Conservation (phyloP, 805 yeast species). For the Starmerella khaoyaiensis region DNA sequence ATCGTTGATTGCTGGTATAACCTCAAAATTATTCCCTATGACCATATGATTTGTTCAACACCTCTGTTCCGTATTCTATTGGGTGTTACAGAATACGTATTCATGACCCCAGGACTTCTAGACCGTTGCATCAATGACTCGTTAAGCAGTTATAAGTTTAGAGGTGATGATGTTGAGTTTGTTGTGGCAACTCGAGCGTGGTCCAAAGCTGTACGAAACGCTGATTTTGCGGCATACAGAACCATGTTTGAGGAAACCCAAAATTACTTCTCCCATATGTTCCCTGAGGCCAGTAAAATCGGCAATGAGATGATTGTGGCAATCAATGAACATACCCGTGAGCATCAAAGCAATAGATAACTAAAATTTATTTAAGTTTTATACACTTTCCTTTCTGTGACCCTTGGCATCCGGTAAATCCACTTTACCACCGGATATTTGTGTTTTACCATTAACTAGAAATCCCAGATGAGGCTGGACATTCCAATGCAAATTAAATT, state of each 20-base stretch:
- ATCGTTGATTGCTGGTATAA: conserved; percentile 91
- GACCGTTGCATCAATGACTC: conserved; percentile 71
- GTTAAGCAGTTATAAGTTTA: conserved; percentile 47
- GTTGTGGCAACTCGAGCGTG: conserved; percentile 80
- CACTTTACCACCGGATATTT: conserved; percentile 5
- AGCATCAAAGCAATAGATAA: conserved; percentile 4
- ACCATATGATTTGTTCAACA: conserved; percentile 92
- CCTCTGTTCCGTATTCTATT: conserved; percentile 84
- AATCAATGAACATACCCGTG: conserved; percentile 21
- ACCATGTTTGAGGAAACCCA: conserved; percentile 67
- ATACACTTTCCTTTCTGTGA: conserved; percentile 1
- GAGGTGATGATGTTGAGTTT: conserved; percentile 86
- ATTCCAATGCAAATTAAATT: conserved; percentile 70
- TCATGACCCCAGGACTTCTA: conserved; percentile 70
- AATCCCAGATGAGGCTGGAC: conserved; percentile 87
- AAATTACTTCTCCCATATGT: conserved; percentile 70
- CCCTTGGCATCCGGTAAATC: conserved; percentile 6
- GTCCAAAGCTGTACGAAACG: conserved; percentile 68
- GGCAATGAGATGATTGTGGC: conserved; percentile 81
- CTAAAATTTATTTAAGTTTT: no score
- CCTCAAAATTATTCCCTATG: conserved; percentile 78
- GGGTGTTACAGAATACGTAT: conserved; percentile 86
- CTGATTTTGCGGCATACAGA: conserved; percentile 60
- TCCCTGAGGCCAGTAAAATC: conserved; percentile 72
- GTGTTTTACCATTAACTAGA: conserved; percentile 43